Conservation (phyloP, 208 protist genomes). For the Leptomonas pyrrhocoris region DNA sequence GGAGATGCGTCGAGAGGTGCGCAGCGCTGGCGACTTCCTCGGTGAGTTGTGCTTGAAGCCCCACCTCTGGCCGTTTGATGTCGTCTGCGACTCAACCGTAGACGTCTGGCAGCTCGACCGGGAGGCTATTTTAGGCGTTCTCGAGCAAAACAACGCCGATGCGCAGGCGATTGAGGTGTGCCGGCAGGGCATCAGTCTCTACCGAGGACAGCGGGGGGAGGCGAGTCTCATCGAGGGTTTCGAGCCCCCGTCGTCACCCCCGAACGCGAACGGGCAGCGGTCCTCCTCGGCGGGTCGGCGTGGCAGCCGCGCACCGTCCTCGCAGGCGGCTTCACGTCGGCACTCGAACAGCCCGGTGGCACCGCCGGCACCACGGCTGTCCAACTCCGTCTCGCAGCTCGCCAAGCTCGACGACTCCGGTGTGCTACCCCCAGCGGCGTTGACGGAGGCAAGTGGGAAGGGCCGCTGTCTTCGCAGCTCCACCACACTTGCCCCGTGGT, state of each 20-base stretch:
- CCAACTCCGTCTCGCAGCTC: conserved; percentile 17
- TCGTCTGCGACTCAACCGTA: conserved; percentile 68
- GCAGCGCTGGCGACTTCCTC: conserved; percentile 70
- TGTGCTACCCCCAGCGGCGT: background rate
- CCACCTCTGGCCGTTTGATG: conserved; percentile 72
- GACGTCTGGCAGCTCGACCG: conserved; percentile 73
- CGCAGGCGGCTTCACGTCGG: conserved; percentile 7
- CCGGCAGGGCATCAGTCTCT: conserved; percentile 78
- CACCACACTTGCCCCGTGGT: conserved; percentile 1
- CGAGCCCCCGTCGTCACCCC: conserved; percentile 13
- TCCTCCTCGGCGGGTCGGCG: conserved; percentile 4
- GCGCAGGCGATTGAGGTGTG: conserved; percentile 80
- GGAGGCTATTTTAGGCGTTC: conserved; percentile 46
- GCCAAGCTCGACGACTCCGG: conserved; percentile 7
- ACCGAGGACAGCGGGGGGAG: conserved; percentile 62
- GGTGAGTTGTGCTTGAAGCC: conserved; percentile 78
- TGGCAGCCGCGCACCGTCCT: conserved; percentile 23
- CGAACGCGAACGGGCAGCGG: conserved; percentile 4
- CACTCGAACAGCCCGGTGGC: background rate
- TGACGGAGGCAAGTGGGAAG: background rate
- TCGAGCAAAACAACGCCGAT: conserved; percentile 47
- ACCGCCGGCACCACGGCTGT: background rate
- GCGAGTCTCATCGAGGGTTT: conserved; percentile 60
- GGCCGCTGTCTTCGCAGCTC: conserved; percentile 3
- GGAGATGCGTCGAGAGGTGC: conserved; percentile 37